These are phyloP conservation scores for Boletus insuetus DNA, from an alignment of 768 basidiomycete species.

Conservation along the genomic window DNA sequence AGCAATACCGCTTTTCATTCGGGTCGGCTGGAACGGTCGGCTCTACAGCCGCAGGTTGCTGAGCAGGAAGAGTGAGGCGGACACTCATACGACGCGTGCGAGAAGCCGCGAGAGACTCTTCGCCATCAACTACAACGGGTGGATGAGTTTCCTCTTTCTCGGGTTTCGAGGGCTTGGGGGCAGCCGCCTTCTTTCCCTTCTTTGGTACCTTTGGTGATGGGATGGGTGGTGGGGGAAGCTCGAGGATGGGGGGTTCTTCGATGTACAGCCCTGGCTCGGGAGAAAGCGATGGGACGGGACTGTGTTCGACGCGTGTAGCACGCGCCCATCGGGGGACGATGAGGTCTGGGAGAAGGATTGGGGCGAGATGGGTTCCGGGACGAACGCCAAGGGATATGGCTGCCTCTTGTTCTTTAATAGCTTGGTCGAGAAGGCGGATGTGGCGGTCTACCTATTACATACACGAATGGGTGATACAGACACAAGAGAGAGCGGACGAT, in stretches of 20 bases:
- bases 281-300: conserved; percentile 39
- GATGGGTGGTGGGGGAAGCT: conserved; percentile 7
- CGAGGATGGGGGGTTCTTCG: conserved; percentile 13
- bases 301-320: conserved; percentile 41
- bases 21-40: conserved; percentile 35
- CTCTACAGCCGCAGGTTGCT: conserved; percentile 7
- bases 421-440: conserved; percentile 73
- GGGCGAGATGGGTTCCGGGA: conserved; percentile 51
- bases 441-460: conserved; percentile 68
- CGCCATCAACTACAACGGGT: conserved; percentile 1
- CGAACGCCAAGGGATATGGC: conserved; percentile 52
- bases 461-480: background rate
- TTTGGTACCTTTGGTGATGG: conserved; percentile 18
- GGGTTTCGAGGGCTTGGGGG: conserved; percentile 7
- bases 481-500: background rate
- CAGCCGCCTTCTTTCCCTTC: conserved; percentile 23
- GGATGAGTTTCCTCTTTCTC: conserved; percentile 19
- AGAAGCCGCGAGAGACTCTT: conserved; percentile 5
- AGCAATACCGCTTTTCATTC: conserved; percentile 69
- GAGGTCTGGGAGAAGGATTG: conserved; percentile 61
- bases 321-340: conserved; percentile 53
- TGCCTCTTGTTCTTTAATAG: conserved; percentile 60
- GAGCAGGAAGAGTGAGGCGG: conserved; percentile 38
- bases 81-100: conserved; percentile 28
- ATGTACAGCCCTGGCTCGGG: conserved; percentile 26